Evolutionary conservation across 306 rosid species (phyloP).

Genomic region (Rubus parviflorus): DNA sequence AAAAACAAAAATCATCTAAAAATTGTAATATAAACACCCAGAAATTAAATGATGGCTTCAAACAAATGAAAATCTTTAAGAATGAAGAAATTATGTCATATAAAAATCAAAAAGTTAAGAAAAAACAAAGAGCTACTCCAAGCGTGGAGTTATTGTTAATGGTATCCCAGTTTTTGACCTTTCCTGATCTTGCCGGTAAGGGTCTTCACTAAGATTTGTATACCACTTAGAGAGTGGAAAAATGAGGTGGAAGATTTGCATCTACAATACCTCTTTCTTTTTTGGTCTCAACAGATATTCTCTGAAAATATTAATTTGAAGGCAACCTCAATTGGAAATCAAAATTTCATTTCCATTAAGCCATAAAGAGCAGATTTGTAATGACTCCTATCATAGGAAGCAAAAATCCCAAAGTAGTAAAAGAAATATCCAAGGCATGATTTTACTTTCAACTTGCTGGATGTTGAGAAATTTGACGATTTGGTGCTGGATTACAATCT

Average conservation of each 20-base stretch:
- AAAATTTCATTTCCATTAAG: not conserved
- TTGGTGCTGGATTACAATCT: not conserved
- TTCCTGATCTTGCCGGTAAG: not conserved
- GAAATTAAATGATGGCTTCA: not conserved
- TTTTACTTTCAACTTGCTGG: not conserved
- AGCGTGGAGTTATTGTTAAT: not conserved
- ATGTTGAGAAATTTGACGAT: not conserved
- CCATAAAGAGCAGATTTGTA: not conserved
- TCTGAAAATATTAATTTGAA: not conserved
- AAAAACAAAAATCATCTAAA: not conserved
- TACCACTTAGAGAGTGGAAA: not conserved
- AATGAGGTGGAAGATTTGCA: not conserved
- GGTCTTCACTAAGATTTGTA: not conserved
- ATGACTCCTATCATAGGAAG: not conserved
- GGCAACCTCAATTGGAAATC: not conserved
- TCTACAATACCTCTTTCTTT: not conserved
- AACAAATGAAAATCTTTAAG: not conserved
- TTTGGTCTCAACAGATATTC: not conserved
- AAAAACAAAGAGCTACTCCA: not conserved
- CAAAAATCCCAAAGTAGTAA: not conserved
- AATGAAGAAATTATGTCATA: not conserved
- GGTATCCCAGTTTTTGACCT: not conserved
- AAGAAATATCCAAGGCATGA: not conserved
- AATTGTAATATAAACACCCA: not conserved
- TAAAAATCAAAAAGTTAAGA: not conserved